These are phyloP conservation scores for Eucalyptus camaldulensis DNA, from an alignment of 345 rosid genomes.

Conservation along the genomic window DNA sequence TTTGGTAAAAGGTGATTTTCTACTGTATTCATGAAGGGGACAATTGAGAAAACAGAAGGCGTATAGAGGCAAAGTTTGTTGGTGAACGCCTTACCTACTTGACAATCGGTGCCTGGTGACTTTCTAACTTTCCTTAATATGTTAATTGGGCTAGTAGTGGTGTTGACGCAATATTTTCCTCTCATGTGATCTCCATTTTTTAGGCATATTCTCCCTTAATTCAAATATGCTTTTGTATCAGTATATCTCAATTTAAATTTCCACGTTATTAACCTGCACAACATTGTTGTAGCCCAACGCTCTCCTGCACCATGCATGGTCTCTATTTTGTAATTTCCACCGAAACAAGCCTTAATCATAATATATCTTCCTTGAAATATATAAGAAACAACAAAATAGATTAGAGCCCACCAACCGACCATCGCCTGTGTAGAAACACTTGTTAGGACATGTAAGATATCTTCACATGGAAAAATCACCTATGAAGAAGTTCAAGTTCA, in stretches of 20 bases:
- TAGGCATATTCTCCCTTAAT: neutral
- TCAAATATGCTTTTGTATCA: neutral
- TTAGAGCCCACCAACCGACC: neutral
- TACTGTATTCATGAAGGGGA: neutral
- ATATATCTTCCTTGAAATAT: neutral
- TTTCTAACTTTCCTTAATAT: neutral
- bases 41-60: neutral
- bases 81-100: neutral
- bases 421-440: neutral
- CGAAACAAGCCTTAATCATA: neutral
- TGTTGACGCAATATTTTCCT: neutral
- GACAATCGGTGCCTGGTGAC: neutral
- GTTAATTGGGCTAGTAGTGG: neutral
- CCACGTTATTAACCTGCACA: neutral
- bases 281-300: neutral
- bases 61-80: neutral
- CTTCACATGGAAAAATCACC: neutral
- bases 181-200: neutral
- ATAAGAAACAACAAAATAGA: neutral
- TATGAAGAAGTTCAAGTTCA: neutral
- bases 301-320: neutral
- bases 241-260: neutral
- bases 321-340: neutral
- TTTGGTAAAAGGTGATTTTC: neutral
- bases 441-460: neutral